phyloP scores from a whole-genome alignment of 2,329 filamentous ascomycete species.

The Aspergillus sp. region DNA sequence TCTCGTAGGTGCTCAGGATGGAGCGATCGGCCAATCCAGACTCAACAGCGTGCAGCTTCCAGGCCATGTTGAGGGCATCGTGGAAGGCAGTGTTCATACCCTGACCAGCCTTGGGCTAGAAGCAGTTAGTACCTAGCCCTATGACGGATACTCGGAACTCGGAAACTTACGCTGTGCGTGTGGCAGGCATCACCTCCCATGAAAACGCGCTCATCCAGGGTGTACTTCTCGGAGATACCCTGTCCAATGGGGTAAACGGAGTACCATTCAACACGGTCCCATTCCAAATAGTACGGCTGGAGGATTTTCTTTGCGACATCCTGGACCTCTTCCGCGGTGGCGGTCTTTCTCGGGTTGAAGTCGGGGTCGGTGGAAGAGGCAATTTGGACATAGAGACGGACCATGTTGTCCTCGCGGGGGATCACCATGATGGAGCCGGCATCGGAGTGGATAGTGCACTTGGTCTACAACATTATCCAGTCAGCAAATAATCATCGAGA shows the following conservation, averaged over 20 bases:
- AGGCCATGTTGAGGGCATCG: slow-evolving; percentile 80
- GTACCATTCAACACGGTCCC: slow-evolving; percentile 67
- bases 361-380: slow-evolving; percentile 62
- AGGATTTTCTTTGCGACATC: slow-evolving; percentile 58
- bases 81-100: slow-evolving; percentile 64
- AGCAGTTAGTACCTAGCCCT: slow-evolving; percentile 8
- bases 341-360: slow-evolving; percentile 61
- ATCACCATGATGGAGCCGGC: slow-evolving; percentile 66
- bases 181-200: slow-evolving; percentile 67
- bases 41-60: slow-evolving; percentile 94
- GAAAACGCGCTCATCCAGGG: slow-evolving; percentile 64
- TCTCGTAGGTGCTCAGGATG: slow-evolving; percentile 80
- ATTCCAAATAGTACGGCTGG: slow-evolving; percentile 60
- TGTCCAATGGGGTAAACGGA: slow-evolving; percentile 67
- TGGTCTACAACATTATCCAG: slow-evolving; percentile 47
- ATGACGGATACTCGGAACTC: background rate
- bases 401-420: slow-evolving; percentile 51
- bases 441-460: slow-evolving; percentile 67
- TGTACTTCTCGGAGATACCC: slow-evolving; percentile 65
- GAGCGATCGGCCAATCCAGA: slow-evolving; percentile 73
- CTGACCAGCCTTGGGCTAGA: slow-evolving; percentile 61
- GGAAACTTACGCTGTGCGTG: slow-evolving; percentile 52
- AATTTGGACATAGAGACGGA: slow-evolving; percentile 56
- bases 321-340: slow-evolving; percentile 61
- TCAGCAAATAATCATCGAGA: background rate